phyloP scores from a whole-genome alignment of 2,329 filamentous ascomycete species.

The Aureobasidium mangrovei region DNA sequence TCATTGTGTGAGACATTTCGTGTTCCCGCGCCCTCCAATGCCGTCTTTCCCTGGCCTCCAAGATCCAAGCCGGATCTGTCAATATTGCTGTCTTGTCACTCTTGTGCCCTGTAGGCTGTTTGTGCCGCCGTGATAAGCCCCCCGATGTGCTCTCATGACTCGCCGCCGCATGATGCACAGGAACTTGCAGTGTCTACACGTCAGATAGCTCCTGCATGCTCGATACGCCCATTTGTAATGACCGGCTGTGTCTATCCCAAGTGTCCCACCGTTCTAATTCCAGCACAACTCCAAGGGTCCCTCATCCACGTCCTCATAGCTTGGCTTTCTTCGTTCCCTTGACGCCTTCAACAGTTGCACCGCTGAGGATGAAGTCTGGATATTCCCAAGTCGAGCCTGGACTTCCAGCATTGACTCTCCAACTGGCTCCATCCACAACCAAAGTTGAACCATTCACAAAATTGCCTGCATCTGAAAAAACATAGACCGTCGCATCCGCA shows the following conservation, averaged over 20 bases:
- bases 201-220: too few species aligned
- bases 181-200: too few species aligned
- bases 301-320: constrained; percentile 28
- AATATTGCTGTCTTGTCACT: too few species aligned
- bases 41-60: too few species aligned
- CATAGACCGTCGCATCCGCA: constrained; percentile 80
- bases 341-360: constrained; percentile 47
- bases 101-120: too few species aligned
- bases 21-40: too few species aligned
- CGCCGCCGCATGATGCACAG: too few species aligned
- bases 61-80: too few species aligned
- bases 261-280: neutral
- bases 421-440: constrained; percentile 54
- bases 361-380: constrained; percentile 51
- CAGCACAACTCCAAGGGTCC: too few species aligned
- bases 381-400: constrained; percentile 39
- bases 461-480: constrained; percentile 78
- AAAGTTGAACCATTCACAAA: constrained; percentile 78
- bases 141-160: too few species aligned
- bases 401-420: constrained; percentile 35
- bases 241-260: neutral
- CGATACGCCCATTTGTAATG: neutral
- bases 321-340: constrained; percentile 50
- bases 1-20: too few species aligned
- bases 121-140: too few species aligned